phyloP scores from a whole-genome alignment of 768 basidiomycete genomes.

The Sarcomyxa edulis region DNA sequence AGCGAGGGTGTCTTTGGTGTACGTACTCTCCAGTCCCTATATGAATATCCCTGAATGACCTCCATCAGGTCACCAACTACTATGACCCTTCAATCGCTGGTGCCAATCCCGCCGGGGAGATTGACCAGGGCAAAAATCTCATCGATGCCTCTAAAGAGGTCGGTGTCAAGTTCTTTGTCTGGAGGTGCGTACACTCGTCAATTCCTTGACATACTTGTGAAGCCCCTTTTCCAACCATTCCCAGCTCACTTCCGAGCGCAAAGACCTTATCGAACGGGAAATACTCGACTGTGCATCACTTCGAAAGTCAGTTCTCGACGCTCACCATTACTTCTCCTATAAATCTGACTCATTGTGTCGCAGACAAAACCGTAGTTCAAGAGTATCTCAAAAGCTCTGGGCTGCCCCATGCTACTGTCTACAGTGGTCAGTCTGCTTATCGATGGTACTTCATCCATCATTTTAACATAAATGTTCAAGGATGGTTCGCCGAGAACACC shows the following conservation, averaged over 20 bases:
- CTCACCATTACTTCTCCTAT: neutral
- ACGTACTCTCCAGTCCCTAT: neutral
- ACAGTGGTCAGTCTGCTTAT: neutral
- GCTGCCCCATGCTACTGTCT: conserved; percentile 7
- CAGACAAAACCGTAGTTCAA: conserved; percentile 12
- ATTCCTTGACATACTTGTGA: too few relatives aligned
- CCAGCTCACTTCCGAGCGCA: conserved; percentile 8
- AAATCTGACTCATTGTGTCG: neutral
- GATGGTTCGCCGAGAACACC: conserved; percentile 12
- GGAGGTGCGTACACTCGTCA: too few relatives aligned
- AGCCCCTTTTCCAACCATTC: too few relatives aligned
- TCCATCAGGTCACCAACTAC: conserved; percentile 23
- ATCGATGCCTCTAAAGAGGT: conserved; percentile 19
- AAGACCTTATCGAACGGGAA: conserved; percentile 8
- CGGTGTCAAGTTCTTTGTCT: conserved; percentile 21
- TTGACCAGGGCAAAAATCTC: conserved; percentile 21
- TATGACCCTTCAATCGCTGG: conserved; percentile 14
- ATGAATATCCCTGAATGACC: neutral
- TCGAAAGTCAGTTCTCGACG: conserved; percentile 17
- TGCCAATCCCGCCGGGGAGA: conserved; percentile 16
- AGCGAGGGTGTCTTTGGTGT: conserved; percentile 15
- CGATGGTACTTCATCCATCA: neutral
- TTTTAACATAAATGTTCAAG: conserved; percentile 4
- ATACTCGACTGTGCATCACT: conserved; percentile 15
- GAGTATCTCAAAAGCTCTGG: conserved; percentile 9